A percentile compares a stretch with the other conserved stretches of the same genome.
phyloP scores from a whole-genome alignment of 805 yeast species.

The Hanseniaspora lachancei region DNA sequence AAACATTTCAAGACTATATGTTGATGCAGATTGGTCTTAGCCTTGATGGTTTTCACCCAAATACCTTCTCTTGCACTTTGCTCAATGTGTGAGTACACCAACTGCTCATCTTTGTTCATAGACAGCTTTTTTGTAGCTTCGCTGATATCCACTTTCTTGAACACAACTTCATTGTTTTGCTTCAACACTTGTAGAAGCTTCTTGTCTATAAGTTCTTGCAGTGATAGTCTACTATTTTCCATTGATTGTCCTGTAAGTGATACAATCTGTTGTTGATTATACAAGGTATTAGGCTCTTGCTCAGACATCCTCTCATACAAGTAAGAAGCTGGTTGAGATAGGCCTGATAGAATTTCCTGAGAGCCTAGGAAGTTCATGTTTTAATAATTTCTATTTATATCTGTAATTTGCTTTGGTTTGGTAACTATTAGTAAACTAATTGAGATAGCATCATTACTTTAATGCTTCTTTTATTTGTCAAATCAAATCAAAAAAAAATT shows the following conservation, averaged over 20 bases:
- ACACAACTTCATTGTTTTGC: constrained; percentile 52
- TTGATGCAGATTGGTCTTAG: constrained; percentile 78
- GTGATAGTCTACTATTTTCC: constrained; percentile 33
- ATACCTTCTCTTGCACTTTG: constrained; percentile 91
- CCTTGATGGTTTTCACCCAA: constrained; percentile 86
- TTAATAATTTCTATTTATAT: background rate
- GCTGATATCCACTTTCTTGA: constrained; percentile 56
- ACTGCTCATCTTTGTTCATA: constrained; percentile 78
- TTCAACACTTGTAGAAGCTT: constrained; percentile 59
- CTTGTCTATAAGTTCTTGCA: constrained; percentile 41
- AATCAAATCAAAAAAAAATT: background rate
- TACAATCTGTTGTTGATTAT: constrained; percentile 57
- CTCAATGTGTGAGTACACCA: constrained; percentile 82
- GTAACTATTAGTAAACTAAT: too few relatives aligned
- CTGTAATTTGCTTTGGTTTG: background rate
- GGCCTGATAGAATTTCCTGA: constrained; percentile 4
- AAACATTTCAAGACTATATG: constrained; percentile 77
- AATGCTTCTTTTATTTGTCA: too few relatives aligned
- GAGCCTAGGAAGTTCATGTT: constrained; percentile 7
- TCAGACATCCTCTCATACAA: constrained; percentile 56
- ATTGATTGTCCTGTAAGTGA: constrained; percentile 34
- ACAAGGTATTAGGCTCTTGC: constrained; percentile 37
- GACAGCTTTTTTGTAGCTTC: constrained; percentile 68
- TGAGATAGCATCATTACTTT: too few relatives aligned
- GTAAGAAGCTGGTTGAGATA: constrained; percentile 36